A percentile compares a stretch with the other conserved stretches of the same genome.
These are phyloP conservation scores for Grifola frondosa DNA, from an alignment of 1,284 basidiomycete genomes.

Conservation along the genomic window DNA sequence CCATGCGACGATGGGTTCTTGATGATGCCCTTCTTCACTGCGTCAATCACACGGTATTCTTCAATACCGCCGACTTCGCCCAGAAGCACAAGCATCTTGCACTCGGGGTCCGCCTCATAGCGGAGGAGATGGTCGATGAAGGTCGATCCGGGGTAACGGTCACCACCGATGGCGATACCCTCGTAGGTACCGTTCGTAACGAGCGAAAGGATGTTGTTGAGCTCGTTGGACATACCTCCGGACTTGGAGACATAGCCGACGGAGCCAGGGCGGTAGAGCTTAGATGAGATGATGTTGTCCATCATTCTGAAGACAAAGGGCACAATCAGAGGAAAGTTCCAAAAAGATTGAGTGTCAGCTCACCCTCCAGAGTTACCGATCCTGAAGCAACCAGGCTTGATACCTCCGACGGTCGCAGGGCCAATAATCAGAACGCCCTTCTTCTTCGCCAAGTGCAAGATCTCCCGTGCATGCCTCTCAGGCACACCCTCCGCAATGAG, in stretches of 20 bases:
- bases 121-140: conserved; percentile 99
- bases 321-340: conserved; percentile 15
- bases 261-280: conserved; percentile 97
- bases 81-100: conserved; percentile 98
- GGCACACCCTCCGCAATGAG: conserved; percentile 99
- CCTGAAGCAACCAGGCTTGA: conserved; percentile 99
- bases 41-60: conserved; percentile 98
- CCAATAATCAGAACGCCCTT: conserved; percentile 96
- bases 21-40: conserved; percentile 92
- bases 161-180: conserved; percentile 99
- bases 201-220: conserved; percentile 99
- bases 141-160: conserved; percentile 97
- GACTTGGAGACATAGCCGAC: conserved; percentile 99
- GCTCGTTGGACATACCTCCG: conserved; percentile 99
- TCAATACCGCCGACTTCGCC: conserved; percentile 99
- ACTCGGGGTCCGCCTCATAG: conserved; percentile 95
- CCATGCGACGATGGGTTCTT: conserved; percentile 99
- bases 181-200: conserved; percentile 99
- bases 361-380: conserved; percentile 98
- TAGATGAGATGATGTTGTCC: conserved; percentile 99
- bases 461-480: conserved; percentile 95
- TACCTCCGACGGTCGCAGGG: conserved; percentile 98
- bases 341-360: conserved; percentile 27
- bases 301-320: conserved; percentile 76
- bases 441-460: conserved; percentile 85